Percentiles rank a stretch among this genome's conserved stretches.
Evolutionary conservation across 495 filamentous ascomycete species (phyloP).

Genomic region (Hypoxylon lenormandii): DNA sequence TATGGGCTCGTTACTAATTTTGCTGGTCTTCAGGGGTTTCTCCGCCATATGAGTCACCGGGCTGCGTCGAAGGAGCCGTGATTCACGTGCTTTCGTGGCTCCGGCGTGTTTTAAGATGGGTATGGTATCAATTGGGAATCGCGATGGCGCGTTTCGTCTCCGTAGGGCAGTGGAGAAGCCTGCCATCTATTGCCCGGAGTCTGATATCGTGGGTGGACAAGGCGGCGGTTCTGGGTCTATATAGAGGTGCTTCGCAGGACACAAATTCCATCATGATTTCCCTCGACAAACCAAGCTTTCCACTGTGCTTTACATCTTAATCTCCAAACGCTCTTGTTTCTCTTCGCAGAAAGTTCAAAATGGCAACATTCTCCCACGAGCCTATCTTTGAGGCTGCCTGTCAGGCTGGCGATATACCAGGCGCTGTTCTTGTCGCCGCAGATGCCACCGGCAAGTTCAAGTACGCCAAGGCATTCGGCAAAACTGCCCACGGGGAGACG

Average conservation of each 20-base stretch:
- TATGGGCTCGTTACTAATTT: slow-evolving; percentile 15
- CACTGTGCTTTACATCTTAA: too few species aligned
- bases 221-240: neutral
- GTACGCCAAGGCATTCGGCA: slow-evolving; percentile 43
- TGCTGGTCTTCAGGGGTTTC: neutral
- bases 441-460: slow-evolving; percentile 46
- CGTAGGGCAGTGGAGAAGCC: neutral
- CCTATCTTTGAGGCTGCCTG: slow-evolving; percentile 38
- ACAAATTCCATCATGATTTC: neutral
- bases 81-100: neutral
- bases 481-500: slow-evolving; percentile 27
- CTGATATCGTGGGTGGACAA: neutral
- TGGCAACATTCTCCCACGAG: slow-evolving; percentile 29
- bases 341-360: neutral
- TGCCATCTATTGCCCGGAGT: neutral
- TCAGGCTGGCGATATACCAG: slow-evolving; percentile 39
- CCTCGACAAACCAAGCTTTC: neutral
- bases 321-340: neutral
- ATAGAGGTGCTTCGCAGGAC: neutral
- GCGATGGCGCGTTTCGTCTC: neutral
- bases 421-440: slow-evolving; percentile 29
- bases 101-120: neutral
- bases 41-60: neutral
- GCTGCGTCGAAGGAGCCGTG: neutral
- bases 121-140: neutral